A percentile compares a stretch with the other conserved stretches of the same genome.
Evolutionary conservation across 495 filamentous ascomycete species (phyloP).

Genomic region (Parathielavia appendiculata): DNA sequence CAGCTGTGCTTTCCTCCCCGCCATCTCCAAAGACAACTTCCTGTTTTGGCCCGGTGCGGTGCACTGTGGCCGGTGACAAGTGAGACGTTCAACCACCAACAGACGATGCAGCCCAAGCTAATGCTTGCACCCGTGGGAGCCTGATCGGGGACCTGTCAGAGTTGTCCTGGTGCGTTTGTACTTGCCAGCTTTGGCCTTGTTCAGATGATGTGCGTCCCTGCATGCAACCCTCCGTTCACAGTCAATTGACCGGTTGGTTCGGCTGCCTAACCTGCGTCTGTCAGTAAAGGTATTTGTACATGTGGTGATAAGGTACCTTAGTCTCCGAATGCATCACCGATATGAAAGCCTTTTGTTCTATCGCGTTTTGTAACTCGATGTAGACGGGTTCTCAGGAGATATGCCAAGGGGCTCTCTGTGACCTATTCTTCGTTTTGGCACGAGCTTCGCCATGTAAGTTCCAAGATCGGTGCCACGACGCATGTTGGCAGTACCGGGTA

Average conservation of each 20-base stretch:
- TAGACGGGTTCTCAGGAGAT: no score
- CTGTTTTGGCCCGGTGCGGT: neutral
- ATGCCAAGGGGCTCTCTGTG: no score
- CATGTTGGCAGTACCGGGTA: no score
- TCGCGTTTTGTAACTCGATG: no score
- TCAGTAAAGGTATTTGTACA: neutral
- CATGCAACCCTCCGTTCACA: neutral
- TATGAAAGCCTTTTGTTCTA: no score
- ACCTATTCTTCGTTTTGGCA: no score
- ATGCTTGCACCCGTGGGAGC: neutral
- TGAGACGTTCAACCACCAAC: neutral
- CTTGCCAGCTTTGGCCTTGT: neutral
- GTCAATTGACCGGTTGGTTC: neutral
- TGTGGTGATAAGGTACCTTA: no score
- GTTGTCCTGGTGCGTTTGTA: neutral
- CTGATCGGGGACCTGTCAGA: neutral
- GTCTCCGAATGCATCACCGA: no score
- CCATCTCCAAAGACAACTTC: no score
- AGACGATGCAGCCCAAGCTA: neutral
- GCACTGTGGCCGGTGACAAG: neutral
- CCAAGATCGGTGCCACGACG: no score
- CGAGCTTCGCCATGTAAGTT: no score
- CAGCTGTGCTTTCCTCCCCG: no score
- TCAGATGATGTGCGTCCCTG: neutral
- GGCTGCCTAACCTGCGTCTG: neutral